Evolutionary conservation across 148 eudicot genomes (phyloP), one percentile per base, ranked within the genome.

Genomic region (Rhododendron molle): DNA sequence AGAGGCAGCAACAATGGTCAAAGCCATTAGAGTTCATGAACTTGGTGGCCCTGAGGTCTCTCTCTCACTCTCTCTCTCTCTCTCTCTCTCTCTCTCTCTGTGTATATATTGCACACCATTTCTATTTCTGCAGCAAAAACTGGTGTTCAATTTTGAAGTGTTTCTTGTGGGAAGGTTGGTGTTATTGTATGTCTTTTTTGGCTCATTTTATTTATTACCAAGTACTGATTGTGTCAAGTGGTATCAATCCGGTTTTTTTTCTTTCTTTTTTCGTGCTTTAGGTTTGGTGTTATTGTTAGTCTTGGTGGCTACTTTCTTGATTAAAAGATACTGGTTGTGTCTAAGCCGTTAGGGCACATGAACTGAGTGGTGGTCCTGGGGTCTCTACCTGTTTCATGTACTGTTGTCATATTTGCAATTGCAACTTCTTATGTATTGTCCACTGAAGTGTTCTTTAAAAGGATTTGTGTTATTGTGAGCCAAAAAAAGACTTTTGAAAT

Each of bases 31-130:
- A 90, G 87, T 95, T 85, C 93, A 95, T 85, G 90, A 94, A 86
- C 85, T 86, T 81, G 98, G 98, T 76, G 96, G 94, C 80, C 94
- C 96, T 50, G 92, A 94, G 96, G 98, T 95, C 50, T 49, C 81
- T 84, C 47, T 44, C 47, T 44, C 46, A 6, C 46, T 44, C 46
- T 44, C 47, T 44, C 47, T 6, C 47, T 44, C 47, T 44, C 47
- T n/a, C n/a, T n/a, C n/a, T n/a, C n/a, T n/a, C n/a, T 43, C 46
- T 43, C 46, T 47, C 80, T 84, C 38, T 81, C 50, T 87, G 0
- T 56, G 84, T 72, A 83, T 82, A 30, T 58, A 77, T 60, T 0
- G 67, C 20, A 6, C 67, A 20, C 26, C 5, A 60, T 4, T 21
- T 3, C 49, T 38, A n/a, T 72, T 2, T 34, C 77, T 72, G 32